phyloP scores from a whole-genome alignment of 345 rosid genomes.

The Brassica nigra region DNA sequence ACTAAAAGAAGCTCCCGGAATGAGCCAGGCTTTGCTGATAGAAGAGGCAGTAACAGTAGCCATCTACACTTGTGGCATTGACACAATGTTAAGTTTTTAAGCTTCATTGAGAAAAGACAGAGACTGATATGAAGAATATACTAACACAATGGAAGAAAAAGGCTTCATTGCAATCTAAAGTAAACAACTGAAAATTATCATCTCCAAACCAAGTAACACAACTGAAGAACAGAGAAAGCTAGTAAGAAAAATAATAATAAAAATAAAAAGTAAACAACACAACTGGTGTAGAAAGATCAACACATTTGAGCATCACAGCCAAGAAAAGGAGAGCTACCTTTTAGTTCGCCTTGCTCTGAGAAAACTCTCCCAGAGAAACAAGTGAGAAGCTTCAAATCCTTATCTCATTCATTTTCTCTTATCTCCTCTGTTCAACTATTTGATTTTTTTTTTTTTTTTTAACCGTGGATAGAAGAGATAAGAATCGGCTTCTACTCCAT shows the following conservation, averaged over 20 bases:
- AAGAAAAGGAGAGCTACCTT: constrained; percentile 32
- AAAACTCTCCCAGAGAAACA: background rate
- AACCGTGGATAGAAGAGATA: constrained; percentile 28
- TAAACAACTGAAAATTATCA: background rate
- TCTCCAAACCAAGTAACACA: background rate
- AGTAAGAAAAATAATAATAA: too few species aligned
- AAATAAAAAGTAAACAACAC: too few species aligned
- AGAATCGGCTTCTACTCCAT: background rate
- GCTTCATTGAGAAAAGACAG: background rate
- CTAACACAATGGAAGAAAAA: too few species aligned
- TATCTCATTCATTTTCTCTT: too few species aligned
- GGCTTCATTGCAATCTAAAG: background rate
- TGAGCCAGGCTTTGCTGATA: constrained; percentile 52
- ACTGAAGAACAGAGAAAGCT: too few species aligned
- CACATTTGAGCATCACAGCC: background rate
- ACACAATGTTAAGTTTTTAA: background rate
- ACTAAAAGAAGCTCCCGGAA: constrained; percentile 57
- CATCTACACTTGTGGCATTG: constrained; percentile 43
- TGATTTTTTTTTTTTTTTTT: background rate
- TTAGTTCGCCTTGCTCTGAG: constrained; percentile 26
- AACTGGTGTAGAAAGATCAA: too few species aligned
- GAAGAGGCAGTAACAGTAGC: constrained; percentile 63
- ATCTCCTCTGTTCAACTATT: background rate
- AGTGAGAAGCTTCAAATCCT: too few species aligned
- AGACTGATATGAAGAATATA: too few species aligned